Percentiles rank a stretch among this genome's conserved stretches.
Conservation (phyloP, 768 basidiomycete species). For the Lactarius tabidus region DNA sequence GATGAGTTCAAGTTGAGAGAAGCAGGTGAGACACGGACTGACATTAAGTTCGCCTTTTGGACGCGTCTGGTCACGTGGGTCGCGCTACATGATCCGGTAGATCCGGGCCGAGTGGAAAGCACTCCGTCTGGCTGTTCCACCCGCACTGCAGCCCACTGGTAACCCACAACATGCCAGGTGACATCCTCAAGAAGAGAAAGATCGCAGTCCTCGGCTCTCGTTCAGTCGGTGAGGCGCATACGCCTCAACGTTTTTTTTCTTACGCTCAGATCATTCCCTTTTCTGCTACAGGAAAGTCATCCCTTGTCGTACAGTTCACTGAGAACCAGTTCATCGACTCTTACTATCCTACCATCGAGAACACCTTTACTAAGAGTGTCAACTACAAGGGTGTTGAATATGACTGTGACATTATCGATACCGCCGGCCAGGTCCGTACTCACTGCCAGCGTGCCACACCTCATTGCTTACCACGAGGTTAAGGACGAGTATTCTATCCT, state of each 20-base stretch:
- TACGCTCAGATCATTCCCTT: conserved; percentile 10
- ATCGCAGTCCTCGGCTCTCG: conserved; percentile 85
- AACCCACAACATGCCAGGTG: conserved; percentile 31
- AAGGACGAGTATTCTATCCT: conserved; percentile 96
- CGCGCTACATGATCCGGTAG: neutral
- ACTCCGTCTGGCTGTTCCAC: neutral
- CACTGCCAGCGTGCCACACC: conserved; percentile 9
- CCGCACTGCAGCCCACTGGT: neutral
- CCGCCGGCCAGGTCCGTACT: conserved; percentile 83
- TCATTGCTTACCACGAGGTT: conserved; percentile 1
- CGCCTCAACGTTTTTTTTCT: conserved; percentile 16
- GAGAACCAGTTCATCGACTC: conserved; percentile 88
- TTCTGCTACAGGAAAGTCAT: conserved; percentile 75
- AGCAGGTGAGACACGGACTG: neutral
- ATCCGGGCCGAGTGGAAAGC: conserved; percentile 1
- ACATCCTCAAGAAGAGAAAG: conserved; percentile 72
- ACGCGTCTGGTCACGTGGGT: conserved; percentile 22
- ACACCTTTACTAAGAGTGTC: conserved; percentile 80
- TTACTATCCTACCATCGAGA: conserved; percentile 96
- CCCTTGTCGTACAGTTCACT: conserved; percentile 88
- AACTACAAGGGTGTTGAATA: conserved; percentile 87
- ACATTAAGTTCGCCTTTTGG: conserved; percentile 27
- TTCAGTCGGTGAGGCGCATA: conserved; percentile 67
- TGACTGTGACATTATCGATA: conserved; percentile 96
- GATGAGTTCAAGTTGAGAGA: conserved; percentile 28